These are phyloP conservation scores for Prunus yedoensis DNA, from an alignment of 331 rosid species.

Conservation along the genomic window DNA sequence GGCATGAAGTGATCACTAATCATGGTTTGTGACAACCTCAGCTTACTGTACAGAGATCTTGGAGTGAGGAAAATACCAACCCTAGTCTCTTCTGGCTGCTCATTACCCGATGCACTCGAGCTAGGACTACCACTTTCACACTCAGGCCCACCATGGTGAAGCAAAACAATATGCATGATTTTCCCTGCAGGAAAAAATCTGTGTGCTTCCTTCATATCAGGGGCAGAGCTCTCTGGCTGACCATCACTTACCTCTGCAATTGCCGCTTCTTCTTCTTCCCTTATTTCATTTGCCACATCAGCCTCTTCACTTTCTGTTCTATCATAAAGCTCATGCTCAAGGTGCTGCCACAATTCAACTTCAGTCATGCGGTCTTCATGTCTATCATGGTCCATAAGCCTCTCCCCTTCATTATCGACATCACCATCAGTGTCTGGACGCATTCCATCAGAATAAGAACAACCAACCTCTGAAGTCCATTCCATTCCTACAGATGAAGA, in stretches of 20 bases:
- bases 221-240: slow-evolving; percentile 43
- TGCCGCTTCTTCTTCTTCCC: slow-evolving; percentile 72
- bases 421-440: slow-evolving; percentile 26
- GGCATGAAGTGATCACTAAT: slow-evolving; percentile 97
- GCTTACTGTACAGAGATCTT: slow-evolving; percentile 76
- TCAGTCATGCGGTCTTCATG: slow-evolving; percentile 65
- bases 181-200: slow-evolving; percentile 90
- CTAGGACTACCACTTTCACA: slow-evolving; percentile 45
- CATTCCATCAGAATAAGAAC: slow-evolving; percentile 41
- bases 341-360: slow-evolving; percentile 85
- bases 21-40: slow-evolving; percentile 91
- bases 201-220: slow-evolving; percentile 65
- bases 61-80: slow-evolving; percentile 77
- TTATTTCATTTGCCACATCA: slow-evolving; percentile 67
- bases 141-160: slow-evolving; percentile 36
- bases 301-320: slow-evolving; percentile 46
- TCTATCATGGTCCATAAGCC: slow-evolving; percentile 41
- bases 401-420: slow-evolving; percentile 38
- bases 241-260: slow-evolving; percentile 54
- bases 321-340: slow-evolving; percentile 80
- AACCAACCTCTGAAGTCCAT: slow-evolving; percentile 74
- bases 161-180: slow-evolving; percentile 75
- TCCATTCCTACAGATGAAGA: slow-evolving; percentile 55
- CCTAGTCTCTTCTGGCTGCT: slow-evolving; percentile 50
- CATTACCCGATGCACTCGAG: slow-evolving; percentile 39